These are phyloP conservation scores for Candida namnaoensis DNA, from an alignment of 805 yeast genomes.

Conservation along the genomic window DNA sequence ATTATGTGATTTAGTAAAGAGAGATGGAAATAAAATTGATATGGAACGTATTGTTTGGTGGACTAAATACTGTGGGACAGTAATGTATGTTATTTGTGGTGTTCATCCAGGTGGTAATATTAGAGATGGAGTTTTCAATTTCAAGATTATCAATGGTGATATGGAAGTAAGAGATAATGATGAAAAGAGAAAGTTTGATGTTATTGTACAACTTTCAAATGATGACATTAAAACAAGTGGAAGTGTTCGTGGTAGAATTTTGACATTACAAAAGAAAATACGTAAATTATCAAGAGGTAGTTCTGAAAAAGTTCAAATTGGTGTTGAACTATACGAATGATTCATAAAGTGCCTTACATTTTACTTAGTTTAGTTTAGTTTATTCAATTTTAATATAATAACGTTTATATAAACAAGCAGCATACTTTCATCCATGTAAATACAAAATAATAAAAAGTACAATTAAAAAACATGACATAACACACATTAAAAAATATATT, in stretches of 20 bases:
- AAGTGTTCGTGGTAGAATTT: constrained; percentile 48
- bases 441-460: too few species aligned
- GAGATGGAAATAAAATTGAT: constrained; percentile 32
- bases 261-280: constrained; percentile 50
- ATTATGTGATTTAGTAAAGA: constrained; percentile 39
- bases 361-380: background rate
- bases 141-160: constrained; percentile 25
- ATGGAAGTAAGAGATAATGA: constrained; percentile 19
- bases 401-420: too few species aligned
- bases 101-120: constrained; percentile 78
- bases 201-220: constrained; percentile 35
- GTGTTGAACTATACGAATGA: constrained; percentile 34
- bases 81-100: constrained; percentile 73
- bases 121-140: constrained; percentile 47
- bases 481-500: background rate
- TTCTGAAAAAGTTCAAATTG: constrained; percentile 41
- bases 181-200: constrained; percentile 28
- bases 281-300: constrained; percentile 45
- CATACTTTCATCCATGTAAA: too few species aligned
- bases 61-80: constrained; percentile 64
- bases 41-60: constrained; percentile 52
- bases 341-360: background rate
- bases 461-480: too few species aligned
- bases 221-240: constrained; percentile 52
- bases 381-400: too few species aligned